Evolutionary conservation across 768 basidiomycete species (phyloP), one percentile per base, ranked within the genome.

Genomic region (Cystofilobasidium ferigula): DNA sequence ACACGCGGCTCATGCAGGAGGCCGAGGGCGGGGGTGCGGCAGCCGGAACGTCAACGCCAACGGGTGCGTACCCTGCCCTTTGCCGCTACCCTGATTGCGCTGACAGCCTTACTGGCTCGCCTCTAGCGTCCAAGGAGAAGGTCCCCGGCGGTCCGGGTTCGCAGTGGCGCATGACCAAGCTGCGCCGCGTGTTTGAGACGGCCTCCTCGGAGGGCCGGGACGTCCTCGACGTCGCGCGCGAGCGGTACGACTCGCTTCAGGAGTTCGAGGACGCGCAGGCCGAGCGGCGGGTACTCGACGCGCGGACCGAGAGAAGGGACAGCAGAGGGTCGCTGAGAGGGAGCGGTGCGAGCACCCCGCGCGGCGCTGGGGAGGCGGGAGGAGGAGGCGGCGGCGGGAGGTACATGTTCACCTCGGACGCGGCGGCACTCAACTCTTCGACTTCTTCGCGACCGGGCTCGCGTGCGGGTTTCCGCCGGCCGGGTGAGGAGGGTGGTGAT

Each of bases 161-260:
- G 2, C 85, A 84, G 73, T 99, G 95, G 94, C 85, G 95, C 20
- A 98, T 98, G 95, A 91, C 89, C 85, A 90, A 92, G 71, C 82
- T 99, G 0, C 83, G 85, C 45, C 82, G 88, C 20, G 86, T 90
- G 0, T 93, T 89, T 73, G 94, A 98, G 74, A 82, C 87, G 3
- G 90, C 88, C 0, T 85, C 89, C 66, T 93, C 97, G 72, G 90
- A 93, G 75, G 82, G 83, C 24, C 70, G 75, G 34, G 62, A 70
- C 10, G 69, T 77, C 35, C 72, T 75, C 63, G 74, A 91, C 66
- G 82, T 98, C 35, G 94, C 87, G 0, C 70, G 88, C 16, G 94
- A 98, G 67, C 83, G 92, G 7, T 98, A 95, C 71, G 90, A 88
- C 5, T 84, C 83, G 3, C 75, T 93, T 28, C 83, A 86, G 61